phyloP scores from a whole-genome alignment of 2,329 filamentous ascomycete genomes.

The Scedosporium dehoogii region DNA sequence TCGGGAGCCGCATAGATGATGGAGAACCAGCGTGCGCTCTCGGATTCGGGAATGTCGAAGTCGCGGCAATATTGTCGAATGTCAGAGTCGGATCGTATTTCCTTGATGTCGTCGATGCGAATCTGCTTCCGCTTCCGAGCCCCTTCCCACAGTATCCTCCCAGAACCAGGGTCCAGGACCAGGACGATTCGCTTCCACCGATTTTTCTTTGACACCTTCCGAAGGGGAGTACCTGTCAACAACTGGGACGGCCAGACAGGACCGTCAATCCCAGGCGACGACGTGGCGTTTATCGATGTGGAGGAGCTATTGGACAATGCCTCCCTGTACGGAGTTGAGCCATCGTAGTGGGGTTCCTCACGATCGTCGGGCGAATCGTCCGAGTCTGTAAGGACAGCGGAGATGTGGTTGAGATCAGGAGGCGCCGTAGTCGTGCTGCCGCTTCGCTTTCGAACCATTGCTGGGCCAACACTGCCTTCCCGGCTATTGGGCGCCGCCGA shows the following conservation, averaged over 20 bases:
- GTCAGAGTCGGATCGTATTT: constrained; percentile 75
- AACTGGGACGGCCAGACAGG: constrained; percentile 70
- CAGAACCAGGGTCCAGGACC: constrained; percentile 70
- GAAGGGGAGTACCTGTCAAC: constrained; percentile 66
- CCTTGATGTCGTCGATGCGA: constrained; percentile 90
- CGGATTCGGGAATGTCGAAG: constrained; percentile 56
- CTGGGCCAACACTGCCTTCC: constrained; percentile 81
- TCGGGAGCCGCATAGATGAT: constrained; percentile 77
- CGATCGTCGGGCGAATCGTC: constrained; percentile 48
- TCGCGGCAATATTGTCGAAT: constrained; percentile 85
- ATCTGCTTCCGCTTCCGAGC: constrained; percentile 71
- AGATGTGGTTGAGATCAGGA: constrained; percentile 30
- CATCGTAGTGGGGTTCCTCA: constrained; percentile 36
- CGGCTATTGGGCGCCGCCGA: constrained; percentile 67
- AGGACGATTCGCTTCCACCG: constrained; percentile 60
- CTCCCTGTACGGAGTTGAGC: constrained; percentile 17
- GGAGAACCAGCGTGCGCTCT: constrained; percentile 73
- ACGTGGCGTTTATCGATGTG: constrained; percentile 34
- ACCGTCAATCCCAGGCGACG: constrained; percentile 39
- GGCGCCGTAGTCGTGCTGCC: constrained; percentile 72
- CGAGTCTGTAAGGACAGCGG: constrained; percentile 34
- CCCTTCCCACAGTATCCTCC: constrained; percentile 81
- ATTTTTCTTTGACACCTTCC: constrained; percentile 73
- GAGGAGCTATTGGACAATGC: constrained; percentile 40
- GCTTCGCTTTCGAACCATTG: constrained; percentile 77